Conservation (phyloP, 192 early-diverging fungal genomes). For the Coemansia sp. region DNA sequence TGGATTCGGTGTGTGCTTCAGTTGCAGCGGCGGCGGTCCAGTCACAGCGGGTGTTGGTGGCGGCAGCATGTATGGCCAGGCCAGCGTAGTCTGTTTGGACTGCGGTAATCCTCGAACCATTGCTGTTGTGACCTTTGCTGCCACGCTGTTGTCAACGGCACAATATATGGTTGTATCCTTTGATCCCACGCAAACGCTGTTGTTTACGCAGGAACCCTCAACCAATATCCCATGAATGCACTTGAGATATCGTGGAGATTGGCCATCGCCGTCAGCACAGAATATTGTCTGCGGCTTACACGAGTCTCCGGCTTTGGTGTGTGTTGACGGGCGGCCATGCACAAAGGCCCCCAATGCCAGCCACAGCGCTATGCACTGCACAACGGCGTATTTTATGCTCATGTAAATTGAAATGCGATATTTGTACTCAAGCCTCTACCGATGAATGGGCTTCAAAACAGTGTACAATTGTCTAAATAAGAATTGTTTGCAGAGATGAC, state of each 20-base stretch:
- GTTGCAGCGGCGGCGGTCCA: not conserved
- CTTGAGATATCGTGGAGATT: slow-evolving; percentile 35
- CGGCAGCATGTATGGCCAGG: not conserved
- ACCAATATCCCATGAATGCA: slow-evolving; percentile 35
- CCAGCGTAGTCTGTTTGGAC: not conserved
- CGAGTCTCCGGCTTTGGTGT: slow-evolving; percentile 14
- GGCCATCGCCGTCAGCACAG: slow-evolving; percentile 47
- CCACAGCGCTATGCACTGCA: slow-evolving; percentile 9
- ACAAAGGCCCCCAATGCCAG: slow-evolving; percentile 12
- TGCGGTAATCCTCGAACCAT: slow-evolving; percentile 13
- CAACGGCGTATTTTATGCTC: slow-evolving; percentile 3
- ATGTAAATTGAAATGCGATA: not conserved
- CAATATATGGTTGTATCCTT: slow-evolving; percentile 45
- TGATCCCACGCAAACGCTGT: slow-evolving; percentile 42
- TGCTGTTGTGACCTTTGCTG: not conserved
- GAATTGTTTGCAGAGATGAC: not conserved
- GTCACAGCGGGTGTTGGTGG: slow-evolving; percentile 1
- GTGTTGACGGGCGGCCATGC: slow-evolving; percentile 14
- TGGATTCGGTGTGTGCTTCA: not conserved
- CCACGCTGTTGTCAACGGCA: slow-evolving; percentile 8
- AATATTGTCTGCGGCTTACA: slow-evolving; percentile 41
- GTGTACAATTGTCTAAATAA: not conserved
- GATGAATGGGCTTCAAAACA: not conserved
- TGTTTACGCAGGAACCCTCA: slow-evolving; percentile 21
- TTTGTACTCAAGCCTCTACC: not conserved